Percentiles rank a stretch among this genome's conserved stretches.
Conservation (phyloP, 257 asterid genomes). For the Solanum acaule region DNA sequence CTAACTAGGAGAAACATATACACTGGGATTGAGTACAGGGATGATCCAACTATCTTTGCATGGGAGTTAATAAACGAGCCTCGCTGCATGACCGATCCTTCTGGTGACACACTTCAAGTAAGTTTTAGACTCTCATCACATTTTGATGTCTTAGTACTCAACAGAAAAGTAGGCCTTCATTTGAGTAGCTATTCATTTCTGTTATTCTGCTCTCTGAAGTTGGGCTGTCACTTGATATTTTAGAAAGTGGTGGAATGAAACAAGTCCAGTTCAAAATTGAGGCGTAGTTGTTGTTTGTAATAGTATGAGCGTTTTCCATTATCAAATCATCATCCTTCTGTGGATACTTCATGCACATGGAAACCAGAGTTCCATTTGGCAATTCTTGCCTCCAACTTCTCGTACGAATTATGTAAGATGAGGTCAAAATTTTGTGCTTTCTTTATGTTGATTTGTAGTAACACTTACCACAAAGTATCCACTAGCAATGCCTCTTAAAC, state of each 20-base stretch:
- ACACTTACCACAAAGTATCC: not conserved
- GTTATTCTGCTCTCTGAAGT: not conserved
- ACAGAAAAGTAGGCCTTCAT: not conserved
- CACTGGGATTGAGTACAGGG: slow-evolving; percentile 17
- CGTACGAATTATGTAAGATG: not conserved
- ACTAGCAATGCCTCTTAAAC: not conserved
- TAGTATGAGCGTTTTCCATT: not conserved
- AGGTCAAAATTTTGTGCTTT: not conserved
- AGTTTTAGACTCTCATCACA: not conserved
- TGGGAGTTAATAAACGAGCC: slow-evolving; percentile 37
- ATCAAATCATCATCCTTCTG: not conserved
- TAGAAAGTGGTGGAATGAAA: not conserved
- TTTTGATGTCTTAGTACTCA: not conserved
- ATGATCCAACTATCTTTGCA: slow-evolving; percentile 29
- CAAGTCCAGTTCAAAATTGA: not conserved
- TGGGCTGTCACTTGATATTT: not conserved
- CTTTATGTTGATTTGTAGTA: not conserved
- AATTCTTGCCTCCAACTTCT: not conserved
- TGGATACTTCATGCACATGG: not conserved
- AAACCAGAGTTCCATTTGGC: not conserved
- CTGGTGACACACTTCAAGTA: slow-evolving; percentile 98
- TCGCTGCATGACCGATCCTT: slow-evolving; percentile 59
- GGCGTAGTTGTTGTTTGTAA: not conserved
- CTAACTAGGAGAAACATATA: slow-evolving; percentile 18
- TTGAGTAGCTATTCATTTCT: not conserved